Base-by-base conservation (phyloP, 2,329 filamentous ascomycete genomes). In the Fusarium tuaranense region DNA sequence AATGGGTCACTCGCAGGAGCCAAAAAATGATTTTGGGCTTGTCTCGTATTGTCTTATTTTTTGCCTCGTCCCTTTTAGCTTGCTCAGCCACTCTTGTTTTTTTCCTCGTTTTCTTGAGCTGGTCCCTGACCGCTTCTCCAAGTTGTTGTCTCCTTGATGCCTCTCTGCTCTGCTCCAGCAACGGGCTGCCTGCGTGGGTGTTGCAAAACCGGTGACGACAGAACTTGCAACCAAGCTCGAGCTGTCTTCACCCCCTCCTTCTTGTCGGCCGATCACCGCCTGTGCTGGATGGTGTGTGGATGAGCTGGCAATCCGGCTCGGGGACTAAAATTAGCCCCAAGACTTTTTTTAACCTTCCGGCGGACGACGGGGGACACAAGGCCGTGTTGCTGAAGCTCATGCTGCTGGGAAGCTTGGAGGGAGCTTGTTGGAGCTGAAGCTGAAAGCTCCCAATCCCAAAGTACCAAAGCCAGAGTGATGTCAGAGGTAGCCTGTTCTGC, bases 301-400 rank as follows among this genome's bases (percentile, higher is more conserved):
- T 78, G 75, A 77, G 77, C 65, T 78, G 77, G 77, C 76, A 77
- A 60, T 66, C 72, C 67, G 59, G 75, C 69, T 74, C 62, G 55
- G 67, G 57, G 69, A 70, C 77, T 78, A 78, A 78, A 78, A 74
- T 77, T 78, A 78, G 77, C 75, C 69, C 73, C 62, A 65, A 67
- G 67, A 27, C 32, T 39, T 34, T 70, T 73, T 61, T 63, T 72
- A 53, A 65, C 64, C 71, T 68, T 68, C 70, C 66, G 66, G 59
- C 46, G 46, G 65, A 63, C 53, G 68, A 72, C 72, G 71, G 69
- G 53, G 53, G 68, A 48, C 66, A 71, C 67, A 70, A 61, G 62
- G 57, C 63, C 60, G 60, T 46, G 65, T 64, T 72, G 62, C 65
- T 63, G 41, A 48, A 64, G 41, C 55, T 36, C 13, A 14, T 36